phyloP scores from a whole-genome alignment of 495 filamentous ascomycete genomes.

The Diplogelasinospora grovesii region DNA sequence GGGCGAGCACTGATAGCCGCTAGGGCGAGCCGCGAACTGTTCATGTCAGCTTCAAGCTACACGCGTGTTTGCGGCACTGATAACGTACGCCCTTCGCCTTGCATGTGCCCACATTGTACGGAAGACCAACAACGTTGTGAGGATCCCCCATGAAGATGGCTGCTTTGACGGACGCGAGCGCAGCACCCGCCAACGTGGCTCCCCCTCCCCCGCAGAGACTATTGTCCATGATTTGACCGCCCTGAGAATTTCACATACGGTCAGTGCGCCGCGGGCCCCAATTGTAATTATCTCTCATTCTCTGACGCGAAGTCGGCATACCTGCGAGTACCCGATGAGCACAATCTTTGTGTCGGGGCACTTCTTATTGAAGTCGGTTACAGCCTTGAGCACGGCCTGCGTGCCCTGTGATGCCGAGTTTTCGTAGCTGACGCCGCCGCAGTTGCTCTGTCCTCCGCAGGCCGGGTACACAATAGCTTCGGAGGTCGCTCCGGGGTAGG shows the following conservation, averaged over 20 bases:
- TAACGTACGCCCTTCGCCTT: constrained; percentile 47
- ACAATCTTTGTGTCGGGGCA: constrained; percentile 55
- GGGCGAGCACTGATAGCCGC: constrained; percentile 49
- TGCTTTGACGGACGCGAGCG: constrained; percentile 42
- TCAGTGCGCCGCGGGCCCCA: too few relatives aligned
- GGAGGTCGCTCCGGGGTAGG: constrained; percentile 47
- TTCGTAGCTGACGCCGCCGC: constrained; percentile 48
- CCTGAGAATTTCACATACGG: constrained; percentile 24
- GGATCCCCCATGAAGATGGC: constrained; percentile 61
- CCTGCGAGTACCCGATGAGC: constrained; percentile 56
- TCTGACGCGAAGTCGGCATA: too few relatives aligned
- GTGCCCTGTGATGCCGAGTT: constrained; percentile 47
- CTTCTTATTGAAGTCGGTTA: constrained; percentile 45
- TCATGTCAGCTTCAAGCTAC: not conserved
- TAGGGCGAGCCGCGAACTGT: constrained; percentile 51
- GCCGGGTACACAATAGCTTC: constrained; percentile 56
- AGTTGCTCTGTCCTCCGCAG: constrained; percentile 47
- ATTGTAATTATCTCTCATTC: too few relatives aligned
- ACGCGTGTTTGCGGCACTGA: not conserved
- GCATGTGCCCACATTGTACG: constrained; percentile 59
- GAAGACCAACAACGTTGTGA: constrained; percentile 42
- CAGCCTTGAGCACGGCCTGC: constrained; percentile 46
- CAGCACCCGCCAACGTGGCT: constrained; percentile 40
- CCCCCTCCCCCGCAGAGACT: constrained; percentile 55
- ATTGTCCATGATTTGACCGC: constrained; percentile 58